A percentile compares a stretch with the other conserved stretches of the same genome.
Conservation (phyloP, 164 flowering plant genomes). For the Vitis amurensis region DNA sequence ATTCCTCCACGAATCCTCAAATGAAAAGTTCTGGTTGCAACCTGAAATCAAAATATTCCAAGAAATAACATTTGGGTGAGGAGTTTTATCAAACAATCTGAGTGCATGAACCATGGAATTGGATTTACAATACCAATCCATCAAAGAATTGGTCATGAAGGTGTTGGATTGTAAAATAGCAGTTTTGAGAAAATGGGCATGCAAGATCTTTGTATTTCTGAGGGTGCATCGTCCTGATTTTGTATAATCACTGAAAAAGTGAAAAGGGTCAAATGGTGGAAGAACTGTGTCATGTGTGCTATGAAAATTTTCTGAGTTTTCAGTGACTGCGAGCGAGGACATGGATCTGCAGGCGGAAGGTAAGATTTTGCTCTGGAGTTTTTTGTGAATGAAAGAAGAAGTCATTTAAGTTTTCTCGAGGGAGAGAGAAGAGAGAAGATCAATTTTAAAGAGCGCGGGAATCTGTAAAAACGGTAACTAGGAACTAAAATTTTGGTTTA, state of each 20-base stretch:
- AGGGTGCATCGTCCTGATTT: constrained; percentile 27
- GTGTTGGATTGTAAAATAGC: constrained; percentile 19
- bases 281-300: constrained; percentile 10
- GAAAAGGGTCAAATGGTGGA: constrained; percentile 28
- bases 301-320: constrained; percentile 18
- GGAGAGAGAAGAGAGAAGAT: background rate
- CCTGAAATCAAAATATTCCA: constrained; percentile 72
- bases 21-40: constrained; percentile 31
- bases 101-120: constrained; percentile 36
- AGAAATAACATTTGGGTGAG: constrained; percentile 39
- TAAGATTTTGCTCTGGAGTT: constrained; percentile 4
- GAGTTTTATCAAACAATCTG: constrained; percentile 49
- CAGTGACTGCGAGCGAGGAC: constrained; percentile 27
- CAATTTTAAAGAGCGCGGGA: constrained; percentile 1
- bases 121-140: constrained; percentile 43
- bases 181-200: constrained; percentile 47
- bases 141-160: constrained; percentile 39
- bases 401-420: constrained; percentile 28
- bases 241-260: constrained; percentile 27
- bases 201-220: constrained; percentile 35
- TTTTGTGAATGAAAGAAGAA: constrained; percentile 16
- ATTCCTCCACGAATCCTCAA: constrained; percentile 40
- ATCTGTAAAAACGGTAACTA: background rate
- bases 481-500: too few species aligned
- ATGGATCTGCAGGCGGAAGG: constrained; percentile 20